These are phyloP conservation scores for Hypsizygus marmoreus DNA, from an alignment of 768 basidiomycete genomes.

Conservation along the genomic window DNA sequence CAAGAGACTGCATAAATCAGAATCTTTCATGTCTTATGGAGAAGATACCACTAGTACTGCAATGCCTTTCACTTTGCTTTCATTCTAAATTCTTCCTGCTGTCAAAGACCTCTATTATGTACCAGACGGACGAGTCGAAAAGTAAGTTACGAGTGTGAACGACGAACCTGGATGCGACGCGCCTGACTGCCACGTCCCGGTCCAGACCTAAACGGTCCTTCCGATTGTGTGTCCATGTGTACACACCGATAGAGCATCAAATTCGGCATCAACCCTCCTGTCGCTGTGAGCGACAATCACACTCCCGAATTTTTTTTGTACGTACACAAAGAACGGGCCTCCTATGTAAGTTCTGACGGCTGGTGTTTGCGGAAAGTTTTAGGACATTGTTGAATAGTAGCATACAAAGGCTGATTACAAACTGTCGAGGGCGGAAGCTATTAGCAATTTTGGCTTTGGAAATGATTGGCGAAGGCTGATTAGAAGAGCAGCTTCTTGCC, in stretches of 20 bases:
- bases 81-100: background rate
- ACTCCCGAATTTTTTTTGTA: conserved; percentile 1
- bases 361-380: too few species aligned
- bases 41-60: background rate
- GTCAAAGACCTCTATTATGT: too few species aligned
- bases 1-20: too few species aligned
- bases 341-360: background rate
- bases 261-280: conserved; percentile 19
- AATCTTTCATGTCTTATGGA: background rate
- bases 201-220: conserved; percentile 5
- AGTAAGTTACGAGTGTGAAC: too few species aligned
- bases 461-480: too few species aligned
- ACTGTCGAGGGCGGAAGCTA: too few species aligned
- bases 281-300: conserved; percentile 18
- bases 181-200: background rate
- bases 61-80: background rate
- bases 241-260: conserved; percentile 5
- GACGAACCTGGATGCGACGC: too few species aligned
- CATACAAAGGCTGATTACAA: too few species aligned
- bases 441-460: conserved; percentile 10
- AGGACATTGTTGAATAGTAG: too few species aligned
- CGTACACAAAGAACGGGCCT: too few species aligned
- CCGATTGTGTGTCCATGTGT: conserved; percentile 13
- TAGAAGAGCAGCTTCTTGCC: conserved; percentile 7
- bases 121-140: too few species aligned